These are phyloP conservation scores for Cercospora sojina DNA, from an alignment of 2,329 filamentous ascomycete genomes.

Conservation along the genomic window DNA sequence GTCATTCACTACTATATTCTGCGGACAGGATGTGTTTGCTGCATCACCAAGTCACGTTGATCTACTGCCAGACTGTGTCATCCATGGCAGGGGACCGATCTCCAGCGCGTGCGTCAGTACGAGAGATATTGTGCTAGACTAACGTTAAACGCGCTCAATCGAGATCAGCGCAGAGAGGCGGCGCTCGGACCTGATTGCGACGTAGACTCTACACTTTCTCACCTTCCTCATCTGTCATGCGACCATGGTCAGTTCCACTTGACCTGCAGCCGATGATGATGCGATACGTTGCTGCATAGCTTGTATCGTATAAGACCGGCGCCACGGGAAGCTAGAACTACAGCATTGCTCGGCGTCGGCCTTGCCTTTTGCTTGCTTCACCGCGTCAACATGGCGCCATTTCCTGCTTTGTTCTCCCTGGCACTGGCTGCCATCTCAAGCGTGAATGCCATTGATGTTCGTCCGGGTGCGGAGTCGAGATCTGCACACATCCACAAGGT, in stretches of 20 bases:
- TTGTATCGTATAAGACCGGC: background rate
- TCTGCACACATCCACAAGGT: constrained; percentile 6
- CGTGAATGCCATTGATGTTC: constrained; percentile 11
- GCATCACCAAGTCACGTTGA: background rate
- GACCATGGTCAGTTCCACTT: constrained; percentile 1
- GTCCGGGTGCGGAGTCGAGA: constrained; percentile 7
- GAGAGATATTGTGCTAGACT: background rate
- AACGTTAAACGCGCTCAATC: background rate
- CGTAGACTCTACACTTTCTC: background rate
- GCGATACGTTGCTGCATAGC: background rate
- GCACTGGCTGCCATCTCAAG: constrained; percentile 8
- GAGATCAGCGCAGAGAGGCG: background rate
- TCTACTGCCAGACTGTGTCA: background rate
- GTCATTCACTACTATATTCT: background rate
- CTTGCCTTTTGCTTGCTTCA: background rate
- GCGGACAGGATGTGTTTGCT: background rate
- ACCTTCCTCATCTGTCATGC: background rate
- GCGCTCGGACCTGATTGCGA: background rate
- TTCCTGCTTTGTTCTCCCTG: constrained; percentile 1
- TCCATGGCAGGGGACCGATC: background rate
- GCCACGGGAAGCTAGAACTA: background rate
- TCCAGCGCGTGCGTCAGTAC: background rate
- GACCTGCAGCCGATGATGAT: background rate
- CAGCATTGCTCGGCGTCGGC: background rate
- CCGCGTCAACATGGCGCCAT: constrained; percentile 2